Evolutionary conservation across 2,329 filamentous ascomycete species (phyloP).

Genomic region (Tetracladium maxilliforme): DNA sequence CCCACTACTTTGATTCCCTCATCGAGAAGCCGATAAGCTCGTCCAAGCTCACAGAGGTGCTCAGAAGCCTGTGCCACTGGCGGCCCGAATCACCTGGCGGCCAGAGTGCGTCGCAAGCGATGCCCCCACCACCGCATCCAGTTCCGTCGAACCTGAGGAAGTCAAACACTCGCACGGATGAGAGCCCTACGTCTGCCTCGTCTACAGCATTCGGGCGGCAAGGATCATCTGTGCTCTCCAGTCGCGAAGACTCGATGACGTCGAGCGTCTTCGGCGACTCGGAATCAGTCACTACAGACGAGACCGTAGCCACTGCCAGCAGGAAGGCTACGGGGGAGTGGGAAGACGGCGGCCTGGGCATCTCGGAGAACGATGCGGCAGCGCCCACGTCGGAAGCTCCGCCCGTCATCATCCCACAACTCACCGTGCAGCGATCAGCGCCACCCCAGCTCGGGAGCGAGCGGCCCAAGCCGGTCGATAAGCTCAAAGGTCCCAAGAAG

Average conservation of each 20-base stretch:
- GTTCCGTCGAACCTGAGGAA: slow-evolving; percentile 52
- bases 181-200: slow-evolving; percentile 58
- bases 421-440: slow-evolving; percentile 48
- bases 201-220: no score
- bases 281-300: slow-evolving; percentile 65
- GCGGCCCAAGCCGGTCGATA: slow-evolving; percentile 8
- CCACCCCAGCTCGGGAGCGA: slow-evolving; percentile 43
- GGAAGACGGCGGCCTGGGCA: slow-evolving; percentile 67
- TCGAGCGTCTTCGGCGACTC: slow-evolving; percentile 80
- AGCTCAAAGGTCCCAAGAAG: slow-evolving; percentile 38
- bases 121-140: slow-evolving; percentile 34
- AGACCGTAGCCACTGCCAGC: slow-evolving; percentile 61
- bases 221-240: slow-evolving; percentile 66
- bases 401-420: slow-evolving; percentile 31
- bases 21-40: slow-evolving; percentile 95
- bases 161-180: slow-evolving; percentile 48
- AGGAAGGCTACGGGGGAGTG: slow-evolving; percentile 64
- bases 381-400: slow-evolving; percentile 16
- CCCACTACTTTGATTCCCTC: slow-evolving; percentile 88
- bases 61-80: slow-evolving; percentile 86
- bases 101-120: slow-evolving; percentile 21
- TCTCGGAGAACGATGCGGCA: slow-evolving; percentile 45
- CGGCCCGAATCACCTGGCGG: slow-evolving; percentile 51
- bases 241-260: slow-evolving; percentile 76
- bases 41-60: slow-evolving; percentile 76